Conservation (phyloP, 176 grass and related monocot genomes). For the Aegilops longissima region DNA sequence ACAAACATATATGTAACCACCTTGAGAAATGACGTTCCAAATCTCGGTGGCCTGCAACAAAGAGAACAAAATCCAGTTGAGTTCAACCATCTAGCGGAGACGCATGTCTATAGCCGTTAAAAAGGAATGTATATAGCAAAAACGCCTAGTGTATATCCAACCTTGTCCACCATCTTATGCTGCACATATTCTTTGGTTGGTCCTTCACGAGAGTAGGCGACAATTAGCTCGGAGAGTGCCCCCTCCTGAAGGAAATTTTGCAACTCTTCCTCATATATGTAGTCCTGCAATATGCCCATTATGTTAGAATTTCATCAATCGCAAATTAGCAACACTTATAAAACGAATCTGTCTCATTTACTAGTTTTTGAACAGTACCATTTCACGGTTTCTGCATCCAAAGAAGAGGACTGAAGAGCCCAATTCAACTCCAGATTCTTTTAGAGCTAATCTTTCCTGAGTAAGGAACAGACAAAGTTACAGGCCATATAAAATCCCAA, state of each 20-base stretch:
- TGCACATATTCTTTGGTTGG: slow-evolving; percentile 89
- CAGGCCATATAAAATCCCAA: background rate
- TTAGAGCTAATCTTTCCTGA: slow-evolving; percentile 87
- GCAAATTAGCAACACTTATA: background rate
- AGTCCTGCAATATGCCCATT: slow-evolving; percentile 60
- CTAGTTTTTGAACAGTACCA: slow-evolving; percentile 44
- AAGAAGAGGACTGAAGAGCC: slow-evolving; percentile 77
- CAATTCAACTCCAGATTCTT: slow-evolving; percentile 70
- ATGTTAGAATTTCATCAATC: slow-evolving; percentile 8
- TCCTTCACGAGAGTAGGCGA: slow-evolving; percentile 90
- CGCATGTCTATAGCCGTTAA: background rate
- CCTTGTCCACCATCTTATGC: slow-evolving; percentile 96
- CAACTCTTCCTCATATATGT: slow-evolving; percentile 92
- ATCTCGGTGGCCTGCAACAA: slow-evolving; percentile 67
- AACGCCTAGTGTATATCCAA: background rate
- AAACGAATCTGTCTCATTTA: background rate
- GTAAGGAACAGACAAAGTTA: slow-evolving; percentile 18
- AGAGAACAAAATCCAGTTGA: slow-evolving; percentile 5
- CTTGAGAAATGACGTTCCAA: slow-evolving; percentile 67
- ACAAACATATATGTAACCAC: slow-evolving; percentile 91
- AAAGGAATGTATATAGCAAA: background rate
- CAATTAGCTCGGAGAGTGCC: slow-evolving; percentile 67
- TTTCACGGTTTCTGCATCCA: slow-evolving; percentile 89
- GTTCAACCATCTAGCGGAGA: background rate
- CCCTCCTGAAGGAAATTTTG: slow-evolving; percentile 67